Percentiles rank a stretch among this genome's conserved stretches.
These are phyloP conservation scores for Trypanosoma congolense DNA, from an alignment of 208 protist species.

Conservation along the genomic window DNA sequence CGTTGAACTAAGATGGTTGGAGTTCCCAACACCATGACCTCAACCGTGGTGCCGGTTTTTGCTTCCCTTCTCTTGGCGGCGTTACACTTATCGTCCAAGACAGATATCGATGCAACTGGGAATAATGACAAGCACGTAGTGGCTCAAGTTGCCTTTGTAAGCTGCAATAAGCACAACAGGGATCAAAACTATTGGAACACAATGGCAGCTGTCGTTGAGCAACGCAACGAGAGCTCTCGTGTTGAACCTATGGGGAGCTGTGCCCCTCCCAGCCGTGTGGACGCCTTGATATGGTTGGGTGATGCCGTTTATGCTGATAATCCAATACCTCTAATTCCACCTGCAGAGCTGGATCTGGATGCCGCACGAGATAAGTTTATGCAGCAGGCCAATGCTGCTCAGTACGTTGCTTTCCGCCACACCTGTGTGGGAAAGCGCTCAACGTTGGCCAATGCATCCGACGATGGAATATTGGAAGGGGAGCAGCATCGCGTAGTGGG, in stretches of 20 bases:
- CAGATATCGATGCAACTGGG: not conserved
- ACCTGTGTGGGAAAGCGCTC: slow-evolving; percentile 28
- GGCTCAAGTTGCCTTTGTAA: slow-evolving; percentile 60
- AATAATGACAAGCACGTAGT: slow-evolving; percentile 16
- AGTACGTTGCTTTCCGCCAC: slow-evolving; percentile 62
- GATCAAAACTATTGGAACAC: slow-evolving; percentile 64
- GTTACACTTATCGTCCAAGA: not conserved
- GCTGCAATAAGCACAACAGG: slow-evolving; percentile 68
- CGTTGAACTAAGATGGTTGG: no score
- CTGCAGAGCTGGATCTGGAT: slow-evolving; percentile 26
- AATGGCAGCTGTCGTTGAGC: slow-evolving; percentile 31
- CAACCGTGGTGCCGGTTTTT: not conserved
- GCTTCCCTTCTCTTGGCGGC: not conserved
- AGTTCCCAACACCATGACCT: not conserved
- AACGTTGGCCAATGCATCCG: slow-evolving; percentile 1
- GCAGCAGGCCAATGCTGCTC: slow-evolving; percentile 37
- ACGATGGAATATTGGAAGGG: not conserved
- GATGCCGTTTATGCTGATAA: slow-evolving; percentile 85
- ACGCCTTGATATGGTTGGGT: slow-evolving; percentile 76
- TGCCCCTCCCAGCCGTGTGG: slow-evolving; percentile 27
- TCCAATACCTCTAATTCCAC: slow-evolving; percentile 10
- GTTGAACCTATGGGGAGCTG: slow-evolving; percentile 2
- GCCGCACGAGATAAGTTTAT: slow-evolving; percentile 54
- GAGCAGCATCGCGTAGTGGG: slow-evolving; percentile 39
- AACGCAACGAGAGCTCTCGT: slow-evolving; percentile 5